phyloP scores from a whole-genome alignment of 1,284 basidiomycete species.

The Leccinum pachyderme region DNA sequence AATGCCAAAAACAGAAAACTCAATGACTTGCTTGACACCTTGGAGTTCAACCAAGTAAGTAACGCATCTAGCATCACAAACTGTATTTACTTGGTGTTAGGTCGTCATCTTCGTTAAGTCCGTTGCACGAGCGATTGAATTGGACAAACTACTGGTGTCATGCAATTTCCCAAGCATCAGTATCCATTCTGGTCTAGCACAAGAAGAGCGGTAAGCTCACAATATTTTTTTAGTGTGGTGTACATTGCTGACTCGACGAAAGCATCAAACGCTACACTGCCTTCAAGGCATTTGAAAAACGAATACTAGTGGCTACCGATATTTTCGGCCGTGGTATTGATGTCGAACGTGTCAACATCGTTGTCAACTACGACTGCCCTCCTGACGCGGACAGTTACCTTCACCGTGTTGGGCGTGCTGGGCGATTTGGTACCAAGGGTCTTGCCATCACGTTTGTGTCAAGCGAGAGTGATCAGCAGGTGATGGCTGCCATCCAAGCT shows the following conservation, averaged over 20 bases:
- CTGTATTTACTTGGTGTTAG: constrained; percentile 40
- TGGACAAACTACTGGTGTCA: constrained; percentile 94
- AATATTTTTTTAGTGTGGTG: not conserved
- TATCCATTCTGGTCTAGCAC: constrained; percentile 92
- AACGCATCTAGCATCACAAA: not conserved
- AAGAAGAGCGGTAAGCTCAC: constrained; percentile 86
- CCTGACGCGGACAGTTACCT: constrained; percentile 97
- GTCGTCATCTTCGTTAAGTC: constrained; percentile 99
- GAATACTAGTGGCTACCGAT: constrained; percentile 96
- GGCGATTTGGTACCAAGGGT: constrained; percentile 99
- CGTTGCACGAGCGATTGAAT: constrained; percentile 92
- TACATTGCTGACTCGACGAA: constrained; percentile 6
- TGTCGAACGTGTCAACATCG: constrained; percentile 97
- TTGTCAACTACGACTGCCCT: constrained; percentile 95
- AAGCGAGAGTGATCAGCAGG: constrained; percentile 88
- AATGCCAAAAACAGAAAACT: constrained; percentile 96
- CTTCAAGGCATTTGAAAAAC: constrained; percentile 99
- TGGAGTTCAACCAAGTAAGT: constrained; percentile 97
- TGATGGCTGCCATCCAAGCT: constrained; percentile 89
- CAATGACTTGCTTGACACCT: constrained; percentile 92
- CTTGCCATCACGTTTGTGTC: constrained; percentile 98
- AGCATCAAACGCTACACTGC: constrained; percentile 97
- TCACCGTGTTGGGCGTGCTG: constrained; percentile 98
- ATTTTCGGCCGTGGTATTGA: constrained; percentile 98
- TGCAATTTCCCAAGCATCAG: constrained; percentile 99